These are phyloP conservation scores for Crotalaria pallida DNA, from an alignment of 306 rosid genomes.

Conservation along the genomic window DNA sequence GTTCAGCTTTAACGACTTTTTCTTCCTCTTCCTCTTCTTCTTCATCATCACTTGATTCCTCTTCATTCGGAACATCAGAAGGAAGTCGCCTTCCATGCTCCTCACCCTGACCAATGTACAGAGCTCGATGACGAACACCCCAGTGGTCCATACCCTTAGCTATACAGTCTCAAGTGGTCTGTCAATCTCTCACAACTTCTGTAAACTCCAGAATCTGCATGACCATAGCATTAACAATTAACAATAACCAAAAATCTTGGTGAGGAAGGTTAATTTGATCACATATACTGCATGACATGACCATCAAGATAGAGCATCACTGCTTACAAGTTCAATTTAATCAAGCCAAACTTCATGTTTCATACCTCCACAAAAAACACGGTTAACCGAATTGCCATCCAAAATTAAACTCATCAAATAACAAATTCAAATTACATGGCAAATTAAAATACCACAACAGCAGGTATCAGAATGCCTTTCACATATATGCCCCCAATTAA, in stretches of 20 bases:
- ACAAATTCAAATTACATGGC: not conserved
- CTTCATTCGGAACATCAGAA: slow-evolving; percentile 25
- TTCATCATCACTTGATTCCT: slow-evolving; percentile 28
- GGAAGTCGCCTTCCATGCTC: slow-evolving; percentile 31
- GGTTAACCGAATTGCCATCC: not conserved
- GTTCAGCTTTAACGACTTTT: slow-evolving; percentile 26
- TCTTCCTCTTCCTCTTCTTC: slow-evolving; percentile 25
- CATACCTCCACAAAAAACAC: not conserved
- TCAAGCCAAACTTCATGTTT: not conserved
- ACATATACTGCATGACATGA: not conserved
- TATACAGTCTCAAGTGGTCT: slow-evolving; percentile 13
- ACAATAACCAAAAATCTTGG: not conserved
- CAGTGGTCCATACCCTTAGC: slow-evolving; percentile 35
- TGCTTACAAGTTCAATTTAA: not conserved
- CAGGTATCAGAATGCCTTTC: not conserved
- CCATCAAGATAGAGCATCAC: not conserved
- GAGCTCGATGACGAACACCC: slow-evolving; percentile 32
- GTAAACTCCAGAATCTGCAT: slow-evolving; percentile 16
- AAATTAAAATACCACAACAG: not conserved
- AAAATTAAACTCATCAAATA: not conserved
- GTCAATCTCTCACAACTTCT: not conserved
- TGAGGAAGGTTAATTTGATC: not conserved
- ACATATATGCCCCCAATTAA: no score
- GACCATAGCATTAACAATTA: not conserved
- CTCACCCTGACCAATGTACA: slow-evolving; percentile 19